Conservation (phyloP, 352 stramenopile genomes). For the Phytophthora rubi region DNA sequence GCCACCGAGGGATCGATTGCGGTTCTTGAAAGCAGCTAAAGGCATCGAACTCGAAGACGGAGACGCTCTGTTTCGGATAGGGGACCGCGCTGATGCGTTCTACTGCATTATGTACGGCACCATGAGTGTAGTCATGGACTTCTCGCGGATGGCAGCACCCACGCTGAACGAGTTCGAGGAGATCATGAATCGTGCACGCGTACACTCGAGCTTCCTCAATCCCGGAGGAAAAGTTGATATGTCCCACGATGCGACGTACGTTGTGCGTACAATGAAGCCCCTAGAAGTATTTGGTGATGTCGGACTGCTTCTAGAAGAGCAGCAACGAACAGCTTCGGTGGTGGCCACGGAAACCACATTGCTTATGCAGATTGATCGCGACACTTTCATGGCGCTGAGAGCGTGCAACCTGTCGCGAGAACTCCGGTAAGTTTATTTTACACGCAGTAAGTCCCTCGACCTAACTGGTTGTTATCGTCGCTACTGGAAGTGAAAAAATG, state of each 20-base stretch:
- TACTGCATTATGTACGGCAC: conserved; percentile 83
- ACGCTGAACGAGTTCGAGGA: conserved; percentile 78
- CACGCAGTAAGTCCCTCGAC: not conserved
- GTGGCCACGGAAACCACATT: conserved; percentile 70
- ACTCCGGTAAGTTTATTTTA: conserved; percentile 38
- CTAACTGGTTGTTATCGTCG: not conserved
- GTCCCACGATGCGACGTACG: conserved; percentile 57
- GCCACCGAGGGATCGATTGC: conserved; percentile 53
- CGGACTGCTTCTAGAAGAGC: conserved; percentile 59
- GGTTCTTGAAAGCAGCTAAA: conserved; percentile 69
- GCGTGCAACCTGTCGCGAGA: conserved; percentile 63
- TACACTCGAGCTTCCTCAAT: conserved; percentile 75
- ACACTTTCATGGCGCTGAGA: conserved; percentile 66
- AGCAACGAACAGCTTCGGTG: conserved; percentile 69
- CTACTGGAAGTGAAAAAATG: conserved; percentile 60
- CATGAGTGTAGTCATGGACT: conserved; percentile 78
- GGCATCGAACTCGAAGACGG: conserved; percentile 69
- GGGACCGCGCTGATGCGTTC: conserved; percentile 72
- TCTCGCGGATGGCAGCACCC: conserved; percentile 66
- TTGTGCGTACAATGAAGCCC: conserved; percentile 66
- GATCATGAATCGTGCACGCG: conserved; percentile 69
- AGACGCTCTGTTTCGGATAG: conserved; percentile 74
- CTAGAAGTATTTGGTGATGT: conserved; percentile 81
- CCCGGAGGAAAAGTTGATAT: conserved; percentile 54
- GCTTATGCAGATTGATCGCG: conserved; percentile 75